These are phyloP conservation scores for Cardamine resedifolia DNA, from an alignment of 345 rosid genomes.

Conservation along the genomic window DNA sequence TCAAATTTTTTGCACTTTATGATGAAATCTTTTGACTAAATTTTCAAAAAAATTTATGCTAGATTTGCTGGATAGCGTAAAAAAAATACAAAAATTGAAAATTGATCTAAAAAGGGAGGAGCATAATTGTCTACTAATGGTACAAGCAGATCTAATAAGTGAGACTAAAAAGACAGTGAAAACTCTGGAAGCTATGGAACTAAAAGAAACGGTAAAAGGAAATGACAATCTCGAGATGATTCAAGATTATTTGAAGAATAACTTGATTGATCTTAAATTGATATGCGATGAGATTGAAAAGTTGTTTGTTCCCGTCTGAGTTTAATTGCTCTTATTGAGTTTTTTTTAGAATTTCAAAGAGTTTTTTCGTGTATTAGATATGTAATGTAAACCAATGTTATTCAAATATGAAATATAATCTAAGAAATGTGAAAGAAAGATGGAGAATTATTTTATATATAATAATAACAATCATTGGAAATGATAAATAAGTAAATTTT, in stretches of 20 bases:
- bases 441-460: no score
- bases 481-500: no score
- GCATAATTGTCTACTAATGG: not conserved
- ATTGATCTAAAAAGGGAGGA: not conserved
- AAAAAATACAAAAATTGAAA: not conserved
- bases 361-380: not conserved
- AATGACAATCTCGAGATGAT: not conserved
- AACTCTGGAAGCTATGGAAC: not conserved
- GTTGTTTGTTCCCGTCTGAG: not conserved
- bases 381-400: slow-evolving; percentile 1
- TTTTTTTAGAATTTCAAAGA: not conserved
- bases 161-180: not conserved
- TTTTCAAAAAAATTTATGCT: not conserved
- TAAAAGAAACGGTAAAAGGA: not conserved
- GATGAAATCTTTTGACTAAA: not conserved
- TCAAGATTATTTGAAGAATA: not conserved
- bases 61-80: slow-evolving; percentile 1
- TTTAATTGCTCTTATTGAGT: not conserved
- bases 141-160: not conserved
- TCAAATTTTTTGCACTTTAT: not conserved
- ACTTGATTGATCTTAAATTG: not conserved
- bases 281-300: not conserved
- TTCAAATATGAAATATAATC: not conserved
- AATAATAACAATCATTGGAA: not conserved
- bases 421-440: not conserved